Evolutionary conservation across 2,329 filamentous ascomycete genomes (phyloP).

Genomic region (Pseudonectria buxi): DNA sequence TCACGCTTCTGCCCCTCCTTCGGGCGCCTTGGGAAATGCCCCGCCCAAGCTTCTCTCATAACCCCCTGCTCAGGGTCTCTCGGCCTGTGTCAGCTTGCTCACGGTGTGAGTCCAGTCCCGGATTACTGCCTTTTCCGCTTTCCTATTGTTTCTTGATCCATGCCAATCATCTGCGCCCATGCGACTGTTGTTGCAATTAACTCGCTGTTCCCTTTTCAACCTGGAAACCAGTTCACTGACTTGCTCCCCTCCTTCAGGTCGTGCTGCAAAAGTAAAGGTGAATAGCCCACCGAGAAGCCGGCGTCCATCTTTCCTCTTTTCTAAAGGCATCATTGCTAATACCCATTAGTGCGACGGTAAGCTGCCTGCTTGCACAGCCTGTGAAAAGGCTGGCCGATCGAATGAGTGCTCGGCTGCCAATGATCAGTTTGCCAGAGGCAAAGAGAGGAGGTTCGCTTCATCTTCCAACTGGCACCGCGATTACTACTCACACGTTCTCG

Average conservation of each 20-base stretch:
- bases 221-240: constrained; percentile 2
- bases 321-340: constrained; percentile 7
- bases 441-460: constrained; percentile 68
- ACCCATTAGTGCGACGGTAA: constrained; percentile 79
- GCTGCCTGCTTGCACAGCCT: constrained; percentile 88
- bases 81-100: constrained; percentile 75
- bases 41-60: constrained; percentile 42
- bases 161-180: not conserved
- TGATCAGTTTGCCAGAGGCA: constrained; percentile 91
- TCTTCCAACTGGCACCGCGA: not conserved
- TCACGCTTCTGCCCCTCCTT: not conserved
- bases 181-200: too few relatives aligned
- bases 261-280: constrained; percentile 87
- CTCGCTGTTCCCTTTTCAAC: not conserved
- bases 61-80: constrained; percentile 64
- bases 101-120: constrained; percentile 48
- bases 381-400: constrained; percentile 81
- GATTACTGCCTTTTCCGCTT: constrained; percentile 1
- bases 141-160: not conserved
- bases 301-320: not conserved
- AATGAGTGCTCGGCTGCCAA: constrained; percentile 89
- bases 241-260: constrained; percentile 39
- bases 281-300: constrained; percentile 1
- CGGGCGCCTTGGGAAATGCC: constrained; percentile 28
- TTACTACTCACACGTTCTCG: constrained; percentile 1